Base-by-base conservation (phyloP, 768 basidiomycete species). In the Tylopilus rubrobrunneus region DNA sequence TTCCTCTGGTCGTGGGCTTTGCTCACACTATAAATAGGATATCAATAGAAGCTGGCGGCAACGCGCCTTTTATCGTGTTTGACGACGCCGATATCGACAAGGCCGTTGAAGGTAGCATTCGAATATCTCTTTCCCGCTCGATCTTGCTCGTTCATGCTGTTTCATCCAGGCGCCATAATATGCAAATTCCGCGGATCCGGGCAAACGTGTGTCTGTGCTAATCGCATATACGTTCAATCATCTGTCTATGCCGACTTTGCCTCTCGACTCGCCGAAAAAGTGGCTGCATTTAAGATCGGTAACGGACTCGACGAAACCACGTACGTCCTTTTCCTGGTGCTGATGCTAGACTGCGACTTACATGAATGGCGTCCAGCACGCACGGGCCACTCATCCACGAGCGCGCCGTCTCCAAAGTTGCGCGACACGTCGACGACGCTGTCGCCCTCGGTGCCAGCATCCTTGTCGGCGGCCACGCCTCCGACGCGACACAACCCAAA, bases 31-130 rank as follows among this genome's bases (percentile, higher is more conserved):
- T 41, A 36, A 46, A 46, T 45, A 76, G 84, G 57, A 67, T 84
- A 10, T 92, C 92, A 2, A 71, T 93, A 36, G 93, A 96, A 72
- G 89, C 93, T 28, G 92, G 94, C 14, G 96, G 97, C 28, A 98
- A 98, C 60, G 85, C 95, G 0, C 89, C 96, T 0, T 94, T 99
- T 71, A 97, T 98, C 61, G 89, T 99, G 7, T 98, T 99, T 67
- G 89, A 93, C 58, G 97, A 98, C 64, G 96, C 94, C 0, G 86
- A 98, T 67, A 79, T 99, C 48, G 90, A 93, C 46, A 84, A 87
- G 52, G 97, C 97, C 28, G 92, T 99, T 7, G 84, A 86, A 59
- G 90, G 95, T 81, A 67, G 55, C 56, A 23, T 28, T 23, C 3
- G 1, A 23, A 25, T 21, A 5, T 36, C 40, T 47, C 7, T 17